phyloP scores from a whole-genome alignment of 225 moss, liverwort and hornwort genomes.

The Polytrichum formosum region DNA sequence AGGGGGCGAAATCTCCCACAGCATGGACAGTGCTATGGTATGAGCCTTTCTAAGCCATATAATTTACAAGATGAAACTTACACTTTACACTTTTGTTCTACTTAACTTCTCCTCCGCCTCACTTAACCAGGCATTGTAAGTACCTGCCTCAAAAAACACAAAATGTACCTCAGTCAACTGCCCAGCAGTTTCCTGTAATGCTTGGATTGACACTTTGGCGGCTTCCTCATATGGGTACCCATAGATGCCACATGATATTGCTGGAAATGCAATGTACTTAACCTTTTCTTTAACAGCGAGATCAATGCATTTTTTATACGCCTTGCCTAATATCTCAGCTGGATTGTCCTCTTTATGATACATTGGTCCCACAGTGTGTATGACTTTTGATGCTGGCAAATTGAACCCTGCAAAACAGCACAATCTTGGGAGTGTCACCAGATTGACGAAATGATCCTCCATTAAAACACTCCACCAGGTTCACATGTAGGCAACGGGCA shows the following conservation, averaged over 20 bases:
- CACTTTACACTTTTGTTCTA: slow-evolving; percentile 4
- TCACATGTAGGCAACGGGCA: no score
- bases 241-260: slow-evolving; percentile 84
- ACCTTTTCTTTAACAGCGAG: slow-evolving; percentile 41
- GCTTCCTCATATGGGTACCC: slow-evolving; percentile 46
- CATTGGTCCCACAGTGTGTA: slow-evolving; percentile 86
- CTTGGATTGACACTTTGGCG: slow-evolving; percentile 41
- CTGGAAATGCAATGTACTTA: slow-evolving; percentile 83
- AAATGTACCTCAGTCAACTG: slow-evolving; percentile 47
- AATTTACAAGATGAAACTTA: no score
- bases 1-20: no score
- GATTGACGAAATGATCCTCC: not conserved
- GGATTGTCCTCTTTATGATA: slow-evolving; percentile 29
- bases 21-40: no score
- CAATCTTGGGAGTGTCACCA: not conserved
- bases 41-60: no score
- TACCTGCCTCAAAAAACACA: slow-evolving; percentile 23
- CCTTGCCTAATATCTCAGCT: slow-evolving; percentile 28
- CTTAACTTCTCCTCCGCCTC: slow-evolving; percentile 27
- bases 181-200: slow-evolving; percentile 29
- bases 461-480: not conserved
- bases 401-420: slow-evolving; percentile 48
- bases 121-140: slow-evolving; percentile 35
- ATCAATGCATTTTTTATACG: slow-evolving; percentile 56
- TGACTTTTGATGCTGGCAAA: slow-evolving; percentile 54